Percentiles rank a stretch among this genome's conserved stretches.
Evolutionary conservation across 2,329 filamentous ascomycete species (phyloP).

Genomic region (Penicillium capsulatum): DNA sequence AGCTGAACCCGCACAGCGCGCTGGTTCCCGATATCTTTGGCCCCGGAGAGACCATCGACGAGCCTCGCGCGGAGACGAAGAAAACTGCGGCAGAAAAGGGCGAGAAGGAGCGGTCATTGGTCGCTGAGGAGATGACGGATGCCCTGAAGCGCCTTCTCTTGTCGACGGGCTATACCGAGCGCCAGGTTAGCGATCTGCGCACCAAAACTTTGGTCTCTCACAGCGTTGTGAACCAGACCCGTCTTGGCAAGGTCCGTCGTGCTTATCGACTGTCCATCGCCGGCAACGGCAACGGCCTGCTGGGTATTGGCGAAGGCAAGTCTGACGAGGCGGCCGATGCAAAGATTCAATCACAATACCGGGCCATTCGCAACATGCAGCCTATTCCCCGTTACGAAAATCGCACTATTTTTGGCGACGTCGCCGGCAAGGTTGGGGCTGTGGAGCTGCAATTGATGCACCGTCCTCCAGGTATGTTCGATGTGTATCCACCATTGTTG

Average conservation of each 20-base stretch:
- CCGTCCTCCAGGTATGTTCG: conserved; percentile 76
- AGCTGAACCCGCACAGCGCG: conserved; percentile 47
- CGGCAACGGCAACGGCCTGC: conserved; percentile 77
- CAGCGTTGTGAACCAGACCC: conserved; percentile 83
- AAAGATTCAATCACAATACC: conserved; percentile 66
- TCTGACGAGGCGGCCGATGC: conserved; percentile 68
- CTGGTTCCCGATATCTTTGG: conserved; percentile 52
- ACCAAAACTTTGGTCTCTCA: conserved; percentile 71
- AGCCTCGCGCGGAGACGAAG: conserved; percentile 24
- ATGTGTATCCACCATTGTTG: conserved; percentile 17
- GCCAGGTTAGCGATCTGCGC: conserved; percentile 51
- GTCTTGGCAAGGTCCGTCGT: conserved; percentile 86
- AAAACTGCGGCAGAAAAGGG: conserved; percentile 26
- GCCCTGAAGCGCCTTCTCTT: conserved; percentile 51
- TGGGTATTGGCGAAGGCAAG: conserved; percentile 90
- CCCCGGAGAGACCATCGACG: conserved; percentile 34
- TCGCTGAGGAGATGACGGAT: conserved; percentile 34
- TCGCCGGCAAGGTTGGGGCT: conserved; percentile 81
- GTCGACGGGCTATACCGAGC: conserved; percentile 52
- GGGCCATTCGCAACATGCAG: conserved; percentile 86
- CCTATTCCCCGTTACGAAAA: conserved; percentile 89
- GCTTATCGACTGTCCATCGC: conserved; percentile 73
- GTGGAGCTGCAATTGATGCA: conserved; percentile 76
- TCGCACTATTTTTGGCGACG: conserved; percentile 82
- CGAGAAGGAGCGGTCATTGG: conserved; percentile 26